phyloP scores from a whole-genome alignment of 805 yeast genomes.

The Metschnikowia lochheadii region DNA sequence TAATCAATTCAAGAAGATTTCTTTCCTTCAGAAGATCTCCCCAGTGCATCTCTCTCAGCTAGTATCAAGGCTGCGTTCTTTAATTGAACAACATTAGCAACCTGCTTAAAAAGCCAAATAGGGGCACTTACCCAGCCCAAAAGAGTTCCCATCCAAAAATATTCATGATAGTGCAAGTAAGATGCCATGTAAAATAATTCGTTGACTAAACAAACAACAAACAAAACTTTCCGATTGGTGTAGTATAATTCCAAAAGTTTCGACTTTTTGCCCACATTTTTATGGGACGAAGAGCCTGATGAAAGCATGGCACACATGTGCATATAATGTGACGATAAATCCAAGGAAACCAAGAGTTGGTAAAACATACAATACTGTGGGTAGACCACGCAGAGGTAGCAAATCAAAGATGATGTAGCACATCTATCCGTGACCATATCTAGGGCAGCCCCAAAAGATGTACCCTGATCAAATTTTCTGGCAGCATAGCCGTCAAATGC shows the following conservation, averaged over 20 bases:
- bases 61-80: slow-evolving; percentile 76
- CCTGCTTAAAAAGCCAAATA: slow-evolving; percentile 85
- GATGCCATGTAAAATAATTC: slow-evolving; percentile 90
- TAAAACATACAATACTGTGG: slow-evolving; percentile 66
- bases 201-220: slow-evolving; percentile 87
- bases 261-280: slow-evolving; percentile 69
- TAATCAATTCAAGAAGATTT: not conserved
- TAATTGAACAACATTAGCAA: slow-evolving; percentile 85
- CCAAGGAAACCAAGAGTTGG: slow-evolving; percentile 82
- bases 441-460: slow-evolving; percentile 90
- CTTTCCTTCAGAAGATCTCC: slow-evolving; percentile 25
- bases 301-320: slow-evolving; percentile 95
- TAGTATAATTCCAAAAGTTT: slow-evolving; percentile 80
- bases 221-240: slow-evolving; percentile 77
- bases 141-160: slow-evolving; percentile 57
- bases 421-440: slow-evolving; percentile 99
- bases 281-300: slow-evolving; percentile 78
- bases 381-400: slow-evolving; percentile 75
- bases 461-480: slow-evolving; percentile 79
- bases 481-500: slow-evolving; percentile 98
- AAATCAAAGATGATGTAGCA: slow-evolving; percentile 89
- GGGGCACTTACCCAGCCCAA: slow-evolving; percentile 67
- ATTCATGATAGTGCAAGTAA: slow-evolving; percentile 68
- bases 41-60: slow-evolving; percentile 72
- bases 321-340: slow-evolving; percentile 92